Percentiles rank a stretch among this genome's conserved stretches.
Conservation (phyloP, 176 grass and related monocot genomes). For the Phragmites australis region DNA sequence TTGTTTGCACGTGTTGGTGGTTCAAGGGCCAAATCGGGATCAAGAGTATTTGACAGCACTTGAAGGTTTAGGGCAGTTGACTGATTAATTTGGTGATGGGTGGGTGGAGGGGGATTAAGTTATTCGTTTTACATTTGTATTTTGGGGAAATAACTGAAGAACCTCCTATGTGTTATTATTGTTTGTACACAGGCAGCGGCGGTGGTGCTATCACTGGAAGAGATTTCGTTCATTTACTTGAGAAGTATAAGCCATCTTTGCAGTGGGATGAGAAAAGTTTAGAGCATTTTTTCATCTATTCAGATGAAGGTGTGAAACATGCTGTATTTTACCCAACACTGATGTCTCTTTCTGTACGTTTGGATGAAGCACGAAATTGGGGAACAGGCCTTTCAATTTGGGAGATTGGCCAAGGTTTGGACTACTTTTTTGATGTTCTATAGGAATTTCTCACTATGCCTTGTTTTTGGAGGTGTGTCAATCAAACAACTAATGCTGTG, state of each 20-base stretch:
- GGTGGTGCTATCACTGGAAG: slow-evolving; percentile 69
- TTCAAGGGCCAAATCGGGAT: too few relatives aligned
- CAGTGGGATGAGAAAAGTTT: slow-evolving; percentile 77
- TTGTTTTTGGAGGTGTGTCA: not conserved
- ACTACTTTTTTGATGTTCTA: slow-evolving; percentile 90
- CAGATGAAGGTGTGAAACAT: slow-evolving; percentile 61
- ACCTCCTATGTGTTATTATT: not conserved
- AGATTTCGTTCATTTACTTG: slow-evolving; percentile 67
- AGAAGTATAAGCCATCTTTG: slow-evolving; percentile 77
- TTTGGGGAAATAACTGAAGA: not conserved
- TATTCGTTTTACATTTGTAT: not conserved
- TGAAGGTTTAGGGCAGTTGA: too few relatives aligned
- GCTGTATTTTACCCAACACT: slow-evolving; percentile 84
- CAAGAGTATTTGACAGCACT: too few relatives aligned
- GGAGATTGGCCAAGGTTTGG: slow-evolving; percentile 93
- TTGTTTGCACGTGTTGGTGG: too few relatives aligned
- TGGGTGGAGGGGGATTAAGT: not conserved
- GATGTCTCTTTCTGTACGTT: slow-evolving; percentile 68
- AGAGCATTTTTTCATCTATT: slow-evolving; percentile 84
- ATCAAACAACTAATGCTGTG: not conserved
- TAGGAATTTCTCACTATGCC: slow-evolving; percentile 37
- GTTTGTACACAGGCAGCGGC: slow-evolving; percentile 51
- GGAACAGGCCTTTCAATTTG: slow-evolving; percentile 79
- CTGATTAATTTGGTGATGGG: not conserved
- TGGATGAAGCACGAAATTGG: slow-evolving; percentile 74